A percentile compares a stretch with the other conserved stretches of the same genome.
phyloP scores from a whole-genome alignment of 768 basidiomycete genomes.

The Kwoniella pini region DNA sequence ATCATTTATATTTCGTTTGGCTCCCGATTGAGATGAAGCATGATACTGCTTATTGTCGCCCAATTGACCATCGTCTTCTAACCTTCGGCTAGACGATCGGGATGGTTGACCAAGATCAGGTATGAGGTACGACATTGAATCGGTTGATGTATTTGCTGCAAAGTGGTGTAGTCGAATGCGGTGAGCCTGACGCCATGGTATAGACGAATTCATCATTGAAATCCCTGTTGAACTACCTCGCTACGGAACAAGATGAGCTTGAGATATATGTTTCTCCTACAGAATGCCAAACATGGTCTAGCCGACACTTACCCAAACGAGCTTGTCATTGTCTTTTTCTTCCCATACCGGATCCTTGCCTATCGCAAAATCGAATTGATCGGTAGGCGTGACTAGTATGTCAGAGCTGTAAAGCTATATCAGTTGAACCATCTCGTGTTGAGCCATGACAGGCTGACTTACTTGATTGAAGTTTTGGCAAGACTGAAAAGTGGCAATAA shows the following conservation, averaged over 20 bases:
- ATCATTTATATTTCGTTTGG: conserved; percentile 1
- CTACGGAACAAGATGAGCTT: conserved; percentile 13
- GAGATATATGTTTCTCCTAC: background rate
- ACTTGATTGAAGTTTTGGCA: conserved; percentile 54
- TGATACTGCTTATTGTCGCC: conserved; percentile 1
- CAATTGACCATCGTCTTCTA: background rate
- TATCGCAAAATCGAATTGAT: conserved; percentile 45
- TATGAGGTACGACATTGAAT: conserved; percentile 27
- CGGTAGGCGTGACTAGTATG: conserved; percentile 53
- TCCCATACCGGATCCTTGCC: conserved; percentile 51
- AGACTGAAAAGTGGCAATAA: conserved; percentile 53
- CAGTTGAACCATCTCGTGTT: background rate
- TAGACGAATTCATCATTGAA: conserved; percentile 47
- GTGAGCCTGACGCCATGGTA: conserved; percentile 48
- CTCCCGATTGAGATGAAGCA: conserved; percentile 1
- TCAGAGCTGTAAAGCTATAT: conserved; percentile 41
- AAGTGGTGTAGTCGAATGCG: conserved; percentile 50
- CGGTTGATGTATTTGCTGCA: conserved; percentile 42
- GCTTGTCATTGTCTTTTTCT: conserved; percentile 39
- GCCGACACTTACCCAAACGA: conserved; percentile 45
- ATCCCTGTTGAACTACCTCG: conserved; percentile 53
- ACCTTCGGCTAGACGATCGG: background rate
- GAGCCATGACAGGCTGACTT: background rate
- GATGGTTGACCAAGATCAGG: conserved; percentile 37
- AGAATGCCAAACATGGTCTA: background rate